Evolutionary conservation across 2,329 filamentous ascomycete species (phyloP), one percentile per base, ranked within the genome.

Genomic region (Chaetomiaceae sp.): DNA sequence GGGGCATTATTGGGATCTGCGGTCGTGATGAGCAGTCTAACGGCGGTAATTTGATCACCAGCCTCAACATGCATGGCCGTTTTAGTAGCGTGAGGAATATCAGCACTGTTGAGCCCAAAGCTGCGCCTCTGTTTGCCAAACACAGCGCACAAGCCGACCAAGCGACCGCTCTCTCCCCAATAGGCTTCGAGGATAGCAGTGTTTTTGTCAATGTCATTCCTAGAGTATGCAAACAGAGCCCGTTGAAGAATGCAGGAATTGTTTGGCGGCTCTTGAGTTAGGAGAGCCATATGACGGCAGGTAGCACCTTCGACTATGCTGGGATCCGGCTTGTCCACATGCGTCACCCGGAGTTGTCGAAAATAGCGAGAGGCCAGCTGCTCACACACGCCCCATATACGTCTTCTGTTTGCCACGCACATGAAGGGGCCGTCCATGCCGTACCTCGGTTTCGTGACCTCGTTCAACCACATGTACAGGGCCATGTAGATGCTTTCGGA

Each of bases 301-400:
- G n/a, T 3, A 13, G 27, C 18, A 11, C 5, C 16, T 20, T 48
- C 9, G 2, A 48, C 16, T 3, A 48, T 23, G 10, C 5, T 16
- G n/a, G 11, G 2, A 4, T 48, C 45, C 23, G 45, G 45, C 13
- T 14, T 13, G 13, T 21, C 16, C 9, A 23, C 8, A 3, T 16
- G 11, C n/a, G 3, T 4, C 13, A n/a, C 18, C 2, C 32, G 25
- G 13, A 48, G 34, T 9, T 32, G 25, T 3, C 25, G 34, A 27
- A 30, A 40, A 14, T 48, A 48, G 18, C 6, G 16, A n/a, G 16
- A 16, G 25, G 45, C 34, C 18, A 48, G 34, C 45, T 48, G 34
- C 45, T 48, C 45, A 32, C 45, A 48, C 18, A 32, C 34, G 25
- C 25, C 27, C 45, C 45, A 48, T 18, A 48, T 48, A 2, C 45